Percentiles rank a stretch among this genome's conserved stretches.
Evolutionary conservation across 371 early-diverging fungal species (phyloP).

Genomic region (Mortierella sp.): DNA sequence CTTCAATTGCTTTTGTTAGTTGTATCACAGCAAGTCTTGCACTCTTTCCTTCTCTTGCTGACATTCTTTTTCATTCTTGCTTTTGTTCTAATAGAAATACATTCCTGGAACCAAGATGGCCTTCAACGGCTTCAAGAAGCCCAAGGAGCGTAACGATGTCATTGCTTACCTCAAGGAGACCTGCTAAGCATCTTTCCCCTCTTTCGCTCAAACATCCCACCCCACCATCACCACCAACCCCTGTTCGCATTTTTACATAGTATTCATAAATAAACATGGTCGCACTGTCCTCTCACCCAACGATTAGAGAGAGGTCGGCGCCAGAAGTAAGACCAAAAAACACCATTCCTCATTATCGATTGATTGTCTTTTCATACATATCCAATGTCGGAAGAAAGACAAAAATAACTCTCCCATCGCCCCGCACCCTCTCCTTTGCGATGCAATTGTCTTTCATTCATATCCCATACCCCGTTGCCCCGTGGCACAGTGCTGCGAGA

Average conservation of each 20-base stretch:
- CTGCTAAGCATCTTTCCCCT: conserved; percentile 10
- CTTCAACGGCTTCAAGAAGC: conserved; percentile 98
- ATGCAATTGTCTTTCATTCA: no score
- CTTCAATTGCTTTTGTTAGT: background rate
- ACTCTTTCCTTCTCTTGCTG: no score
- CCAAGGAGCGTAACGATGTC: conserved; percentile 86
- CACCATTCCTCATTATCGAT: no score
- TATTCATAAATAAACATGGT: background rate
- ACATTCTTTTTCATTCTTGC: background rate
- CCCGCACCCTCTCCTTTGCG: no score
- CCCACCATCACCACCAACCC: background rate
- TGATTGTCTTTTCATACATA: no score
- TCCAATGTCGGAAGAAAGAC: no score
- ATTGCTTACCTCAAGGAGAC: conserved; percentile 90
- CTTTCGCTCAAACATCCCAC: background rate
- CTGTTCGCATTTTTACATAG: conserved; percentile 10
- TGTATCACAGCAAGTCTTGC: no score
- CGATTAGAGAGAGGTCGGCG: no score
- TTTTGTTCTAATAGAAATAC: conserved; percentile 75
- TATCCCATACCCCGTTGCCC: no score
- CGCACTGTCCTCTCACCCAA: background rate
- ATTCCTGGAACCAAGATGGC: conserved; percentile 98
- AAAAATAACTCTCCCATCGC: no score
- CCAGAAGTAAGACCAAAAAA: no score
- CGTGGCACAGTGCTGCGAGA: no score